Evolutionary conservation across 805 yeast genomes (phyloP).

Genomic region (Metschnikowia lunata): DNA sequence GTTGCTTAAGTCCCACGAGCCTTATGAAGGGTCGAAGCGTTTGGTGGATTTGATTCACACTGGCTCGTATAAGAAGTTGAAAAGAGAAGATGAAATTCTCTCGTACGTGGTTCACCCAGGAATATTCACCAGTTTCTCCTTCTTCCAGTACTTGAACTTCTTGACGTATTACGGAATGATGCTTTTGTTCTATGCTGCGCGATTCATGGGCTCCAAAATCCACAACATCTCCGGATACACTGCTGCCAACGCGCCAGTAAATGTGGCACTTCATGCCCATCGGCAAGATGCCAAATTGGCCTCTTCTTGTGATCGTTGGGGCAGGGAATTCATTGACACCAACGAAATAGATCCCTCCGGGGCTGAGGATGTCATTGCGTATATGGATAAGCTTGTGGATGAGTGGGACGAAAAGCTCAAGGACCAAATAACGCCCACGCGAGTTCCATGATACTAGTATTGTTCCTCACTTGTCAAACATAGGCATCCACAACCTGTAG

Average conservation of each 20-base stretch:
- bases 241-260: constrained; percentile 83
- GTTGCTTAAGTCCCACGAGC: constrained; percentile 53
- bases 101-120: constrained; percentile 93
- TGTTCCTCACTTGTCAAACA: constrained; percentile 9
- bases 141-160: constrained; percentile 67
- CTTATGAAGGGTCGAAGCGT: constrained; percentile 92
- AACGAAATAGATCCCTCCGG: constrained; percentile 61
- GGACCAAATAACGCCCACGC: constrained; percentile 63
- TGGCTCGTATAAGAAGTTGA: constrained; percentile 56
- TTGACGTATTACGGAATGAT: constrained; percentile 86
- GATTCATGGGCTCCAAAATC: constrained; percentile 80
- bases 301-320: constrained; percentile 63
- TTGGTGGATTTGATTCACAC: constrained; percentile 77
- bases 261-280: constrained; percentile 48
- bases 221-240: constrained; percentile 84
- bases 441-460: constrained; percentile 17
- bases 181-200: constrained; percentile 73
- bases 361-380: constrained; percentile 58
- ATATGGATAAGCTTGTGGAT: constrained; percentile 49
- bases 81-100: constrained; percentile 47
- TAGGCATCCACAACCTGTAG: constrained; percentile 18
- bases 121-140: constrained; percentile 79
- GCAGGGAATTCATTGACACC: constrained; percentile 57
- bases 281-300: constrained; percentile 56
- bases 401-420: constrained; percentile 77